Evolutionary conservation across 2,329 filamentous ascomycete species (phyloP), one percentile per base, ranked within the genome.

Genomic region (Hypoxylon sp.): DNA sequence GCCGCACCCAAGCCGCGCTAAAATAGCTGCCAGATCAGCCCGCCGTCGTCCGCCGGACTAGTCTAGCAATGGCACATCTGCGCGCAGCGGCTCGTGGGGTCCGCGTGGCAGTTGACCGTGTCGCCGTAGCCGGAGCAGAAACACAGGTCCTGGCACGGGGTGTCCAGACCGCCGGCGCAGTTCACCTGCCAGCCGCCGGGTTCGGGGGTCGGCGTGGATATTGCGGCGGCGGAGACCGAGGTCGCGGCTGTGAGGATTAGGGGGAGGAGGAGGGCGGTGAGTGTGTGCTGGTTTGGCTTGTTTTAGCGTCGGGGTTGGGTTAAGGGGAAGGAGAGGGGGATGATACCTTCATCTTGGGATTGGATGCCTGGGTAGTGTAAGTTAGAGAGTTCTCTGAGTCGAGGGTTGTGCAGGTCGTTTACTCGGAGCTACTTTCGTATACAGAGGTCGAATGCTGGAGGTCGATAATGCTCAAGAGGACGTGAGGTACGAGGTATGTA

Each of bases 11-110:
- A 36, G 10, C 6, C 28, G 34, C 13, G 6, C 4, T 2, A 6
- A 36, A 36, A 36, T 3, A n/a, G 34, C 28, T 2, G n/a, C 49
- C 11, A 13, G 19, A 17, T 13, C n/a, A 17, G n/a, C 14, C 48
- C n/a, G n/a, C n/a, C n/a, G n/a, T n/a, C n/a, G n/a, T n/a, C n/a
- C n/a, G n/a, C n/a, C n/a, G n/a, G n/a, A n/a, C n/a, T n/a, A n/a
- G n/a, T n/a, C 55, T 61, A 49, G 45, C 73, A 75, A 6, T 4
- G 48, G 25, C 74, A 75, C 74, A 75, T 74, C 41, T 72, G 58
- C 19, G 52, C 48, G 34, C 74, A 75, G 5, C 65, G 69, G 13
- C 69, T 68, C 25, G 74, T 71, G 13, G 74, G 74, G 65, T 75
- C 74, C 2, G 65, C 67, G 52, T 75, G 74, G 61, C 74, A 75